Base-by-base conservation (phyloP, 345 rosid genomes). In the Gossypium herbaceum region DNA sequence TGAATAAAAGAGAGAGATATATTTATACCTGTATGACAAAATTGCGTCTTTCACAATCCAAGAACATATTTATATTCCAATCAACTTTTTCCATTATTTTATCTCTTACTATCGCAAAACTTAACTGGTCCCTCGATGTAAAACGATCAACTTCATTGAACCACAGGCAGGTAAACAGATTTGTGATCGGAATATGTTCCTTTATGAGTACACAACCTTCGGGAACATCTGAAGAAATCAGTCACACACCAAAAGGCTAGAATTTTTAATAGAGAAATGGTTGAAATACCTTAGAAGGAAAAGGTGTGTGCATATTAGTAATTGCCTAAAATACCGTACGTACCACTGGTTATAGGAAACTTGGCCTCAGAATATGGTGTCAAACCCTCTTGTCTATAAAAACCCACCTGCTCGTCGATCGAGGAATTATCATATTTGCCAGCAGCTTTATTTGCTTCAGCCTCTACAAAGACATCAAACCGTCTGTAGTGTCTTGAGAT, bases 381-480 rank as follows among this genome's bases (percentile, higher is more conserved):
- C 71, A 91, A 81, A 67, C 98, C 98, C 88, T 94, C 97, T 56
- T 67, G 83, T 81, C 81, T 86, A 59, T 92, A 94, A 54, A 94
- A 94, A 41, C 90, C 90, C 60, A 92, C 74, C 82, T 94, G 97
- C 80, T 75, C 82, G 80, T 94, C 94, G 67, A 94, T 88, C 9
- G 98, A 90, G 17, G 88, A 79, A 80, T 94, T 94, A 69, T 88
- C 92, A 58, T 87, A 94, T 69, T 94, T 94, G 68, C 90, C 85
- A 0, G 93, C 97, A 61, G 97, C 96, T 85, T 94, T 94, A 77
- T 94, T 94, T n/a, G 97, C 98, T 66, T 90, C 96, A 72, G 97
- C 98, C 79, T 94, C 98, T 72, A 78, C 88, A 73, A 84, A 89
- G 73, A 90, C 97, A 74, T 94, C 98, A 85, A 94, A 94, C 60